These are phyloP conservation scores for Citrus reticulata DNA, from an alignment of 345 rosid genomes.

Conservation along the genomic window DNA sequence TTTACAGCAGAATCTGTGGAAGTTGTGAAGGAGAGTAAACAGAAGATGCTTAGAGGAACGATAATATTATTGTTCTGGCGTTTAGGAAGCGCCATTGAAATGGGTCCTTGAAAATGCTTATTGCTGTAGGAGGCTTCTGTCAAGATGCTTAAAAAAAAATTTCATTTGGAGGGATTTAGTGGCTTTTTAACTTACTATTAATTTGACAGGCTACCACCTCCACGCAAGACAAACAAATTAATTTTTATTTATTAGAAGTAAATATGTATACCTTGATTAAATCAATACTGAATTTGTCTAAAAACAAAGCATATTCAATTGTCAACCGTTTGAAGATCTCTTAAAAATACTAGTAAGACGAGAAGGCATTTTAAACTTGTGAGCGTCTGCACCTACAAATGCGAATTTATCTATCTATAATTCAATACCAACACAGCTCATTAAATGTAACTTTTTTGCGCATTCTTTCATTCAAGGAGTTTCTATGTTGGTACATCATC, in stretches of 20 bases:
- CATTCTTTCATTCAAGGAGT: not conserved
- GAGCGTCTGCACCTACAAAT: not conserved
- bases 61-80: not conserved
- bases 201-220: not conserved
- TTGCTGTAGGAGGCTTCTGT: not conserved
- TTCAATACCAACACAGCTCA: too few relatives aligned
- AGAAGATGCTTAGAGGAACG: not conserved
- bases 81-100: not conserved
- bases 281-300: too few relatives aligned
- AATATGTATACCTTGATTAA: too few relatives aligned
- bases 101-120: not conserved
- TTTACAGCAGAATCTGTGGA: not conserved
- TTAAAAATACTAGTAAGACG: too few relatives aligned
- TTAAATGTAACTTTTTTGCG: too few relatives aligned
- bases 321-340: too few relatives aligned
- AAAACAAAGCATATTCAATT: too few relatives aligned
- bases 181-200: not conserved
- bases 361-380: too few relatives aligned
- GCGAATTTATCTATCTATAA: too few relatives aligned
- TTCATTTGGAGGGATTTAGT: not conserved
- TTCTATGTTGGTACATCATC: constrained; percentile 26
- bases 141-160: not conserved
- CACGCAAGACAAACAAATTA: too few relatives aligned
- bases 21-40: not conserved
- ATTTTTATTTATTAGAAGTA: too few relatives aligned